Base-by-base conservation (phyloP, 2,329 filamentous ascomycete genomes). In the Podosphaera aphanis region DNA sequence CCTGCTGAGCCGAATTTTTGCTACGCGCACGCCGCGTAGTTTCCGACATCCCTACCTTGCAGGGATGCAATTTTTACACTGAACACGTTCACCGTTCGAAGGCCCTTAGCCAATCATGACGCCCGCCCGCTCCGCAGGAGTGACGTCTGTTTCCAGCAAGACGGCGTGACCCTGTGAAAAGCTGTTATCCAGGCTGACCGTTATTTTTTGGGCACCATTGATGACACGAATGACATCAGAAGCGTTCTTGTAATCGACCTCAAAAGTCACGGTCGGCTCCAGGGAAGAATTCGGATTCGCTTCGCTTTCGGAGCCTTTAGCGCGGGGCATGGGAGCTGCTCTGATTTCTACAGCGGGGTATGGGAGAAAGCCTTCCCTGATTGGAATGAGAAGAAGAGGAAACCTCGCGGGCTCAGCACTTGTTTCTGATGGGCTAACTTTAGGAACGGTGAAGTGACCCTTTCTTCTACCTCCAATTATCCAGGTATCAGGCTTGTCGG, bases 381-480 rank as follows among this genome's bases (percentile, higher is more conserved):
- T 68, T 0, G 90, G 85, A 11, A 95, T 74, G 8, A 95, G 65
- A 45, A 92, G 66, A 6, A 95, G 62, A 0, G 76, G 71, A 50
- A 93, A 76, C 3, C 60, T 49, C 19, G 55, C 41, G 16, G 48
- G 70, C 46, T 69, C 63, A 8, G 47, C 49, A 7, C 18, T 43
- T 21, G 19, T 23, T 41, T 41, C 38, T 21, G 20, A 25, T 5
- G 64, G 66, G 6, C 64, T 66, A 23, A 60, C 59, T 3, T 59
- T 60, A 0, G 72, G 68, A 25, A 78, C 74, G 5, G 70, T 70
- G 55, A 93, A 92, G 56, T 83, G 81, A 0, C 79, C 82, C 51
- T 83, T 80, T 43, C 82, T 71, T 38, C 79, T 74, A 0, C 86
- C 88, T 19, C 84, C 86, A 2, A 95, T 65, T 1, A 94, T 71